Conservation (phyloP, 2,329 filamentous ascomycete species). For the Chaetomium olivaceum region DNA sequence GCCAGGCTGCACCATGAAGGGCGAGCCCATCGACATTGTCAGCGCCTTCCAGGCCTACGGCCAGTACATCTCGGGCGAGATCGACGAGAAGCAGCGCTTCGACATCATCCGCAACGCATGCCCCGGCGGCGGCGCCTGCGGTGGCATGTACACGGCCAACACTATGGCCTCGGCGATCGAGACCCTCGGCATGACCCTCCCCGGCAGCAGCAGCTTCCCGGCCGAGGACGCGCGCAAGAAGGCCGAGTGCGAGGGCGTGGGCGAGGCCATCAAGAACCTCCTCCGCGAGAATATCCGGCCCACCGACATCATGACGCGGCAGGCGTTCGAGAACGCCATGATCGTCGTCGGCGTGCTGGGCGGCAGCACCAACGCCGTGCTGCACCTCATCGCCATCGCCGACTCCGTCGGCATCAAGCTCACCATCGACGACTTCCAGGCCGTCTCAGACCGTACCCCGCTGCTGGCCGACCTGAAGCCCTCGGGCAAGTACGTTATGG, state of each 20-base stretch:
- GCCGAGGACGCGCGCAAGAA: conserved; percentile 72
- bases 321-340: conserved; percentile 86
- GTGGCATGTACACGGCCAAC: conserved; percentile 82
- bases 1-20: conserved; percentile 78
- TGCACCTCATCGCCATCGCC: conserved; percentile 82
- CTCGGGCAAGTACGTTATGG: conserved; percentile 85
- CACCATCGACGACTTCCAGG: conserved; percentile 83
- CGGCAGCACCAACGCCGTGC: conserved; percentile 81
- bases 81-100: conserved; percentile 86
- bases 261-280: conserved; percentile 71
- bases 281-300: conserved; percentile 76
- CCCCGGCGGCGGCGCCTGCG: conserved; percentile 78
- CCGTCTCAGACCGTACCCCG: conserved; percentile 74
- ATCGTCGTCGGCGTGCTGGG: conserved; percentile 78
- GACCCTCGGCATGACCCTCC: conserved; percentile 75
- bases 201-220: conserved; percentile 77
- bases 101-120: conserved; percentile 94
- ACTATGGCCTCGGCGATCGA: conserved; percentile 76
- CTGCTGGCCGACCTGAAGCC: conserved; percentile 83
- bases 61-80: conserved; percentile 88
- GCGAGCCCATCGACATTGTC: conserved; percentile 85
- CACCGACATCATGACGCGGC: conserved; percentile 73
- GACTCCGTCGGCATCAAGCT: conserved; percentile 79
- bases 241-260: conserved; percentile 70
- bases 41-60: conserved; percentile 98